A percentile compares a stretch with the other conserved stretches of the same genome.
phyloP scores from a whole-genome alignment of 2,329 filamentous ascomycete genomes.

The Gnomoniopsis sp. region DNA sequence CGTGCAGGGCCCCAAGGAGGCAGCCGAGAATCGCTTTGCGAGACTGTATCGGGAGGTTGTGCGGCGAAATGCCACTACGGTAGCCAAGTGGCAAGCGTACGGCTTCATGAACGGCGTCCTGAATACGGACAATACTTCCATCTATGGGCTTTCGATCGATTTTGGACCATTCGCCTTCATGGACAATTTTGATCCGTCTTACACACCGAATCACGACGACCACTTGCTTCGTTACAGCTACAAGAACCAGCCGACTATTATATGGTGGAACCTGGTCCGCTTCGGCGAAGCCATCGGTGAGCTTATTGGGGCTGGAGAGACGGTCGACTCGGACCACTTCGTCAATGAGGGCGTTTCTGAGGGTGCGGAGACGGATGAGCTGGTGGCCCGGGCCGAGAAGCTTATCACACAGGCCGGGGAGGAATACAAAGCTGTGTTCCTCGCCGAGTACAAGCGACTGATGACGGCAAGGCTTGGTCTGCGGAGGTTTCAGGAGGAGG shows the following conservation, averaged over 20 bases:
- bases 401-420: constrained; percentile 78
- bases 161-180: constrained; percentile 97
- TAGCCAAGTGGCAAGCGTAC: constrained; percentile 94
- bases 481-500: constrained; percentile 61
- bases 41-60: constrained; percentile 85
- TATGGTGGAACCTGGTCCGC: constrained; percentile 98
- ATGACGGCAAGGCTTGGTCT: constrained; percentile 81
- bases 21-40: constrained; percentile 80
- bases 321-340: constrained; percentile 71
- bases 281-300: constrained; percentile 88
- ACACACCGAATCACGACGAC: constrained; percentile 97
- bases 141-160: constrained; percentile 85
- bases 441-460: constrained; percentile 82
- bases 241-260: constrained; percentile 88
- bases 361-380: constrained; percentile 57
- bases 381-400: constrained; percentile 77
- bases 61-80: constrained; percentile 79
- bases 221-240: constrained; percentile 84
- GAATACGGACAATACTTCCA: constrained; percentile 96
- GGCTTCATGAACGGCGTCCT: constrained; percentile 99
- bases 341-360: constrained; percentile 67
- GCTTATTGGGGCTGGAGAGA: constrained; percentile 72
- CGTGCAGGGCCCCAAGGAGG: constrained; percentile 63
- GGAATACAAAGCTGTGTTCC: constrained; percentile 84
- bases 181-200: constrained; percentile 90